phyloP scores from a whole-genome alignment of 2,329 filamentous ascomycete species.

The Zalaria obscura region DNA sequence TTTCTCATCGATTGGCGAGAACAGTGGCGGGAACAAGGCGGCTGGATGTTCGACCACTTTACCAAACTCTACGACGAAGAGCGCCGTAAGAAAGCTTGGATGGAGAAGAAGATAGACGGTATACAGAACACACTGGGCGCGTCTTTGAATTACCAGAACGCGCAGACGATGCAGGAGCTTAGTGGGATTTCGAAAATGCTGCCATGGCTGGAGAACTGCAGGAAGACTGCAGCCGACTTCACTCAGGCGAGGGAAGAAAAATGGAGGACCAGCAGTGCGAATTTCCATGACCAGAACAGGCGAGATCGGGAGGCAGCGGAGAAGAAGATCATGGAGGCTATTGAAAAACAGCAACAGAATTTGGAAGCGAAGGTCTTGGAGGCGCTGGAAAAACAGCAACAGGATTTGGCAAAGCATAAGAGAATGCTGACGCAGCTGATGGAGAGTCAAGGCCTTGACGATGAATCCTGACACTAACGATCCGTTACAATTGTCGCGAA shows the following conservation, averaged over 20 bases:
- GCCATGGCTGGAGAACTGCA: constrained; percentile 24
- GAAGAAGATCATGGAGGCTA: constrained; percentile 17
- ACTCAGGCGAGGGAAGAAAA: constrained; percentile 23
- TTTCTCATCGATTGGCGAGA: constrained; percentile 11
- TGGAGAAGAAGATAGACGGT: constrained; percentile 9
- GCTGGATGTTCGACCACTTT: constrained; percentile 15
- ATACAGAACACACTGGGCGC: constrained; percentile 14
- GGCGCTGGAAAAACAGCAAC: constrained; percentile 11
- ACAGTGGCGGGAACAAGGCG: constrained; percentile 15
- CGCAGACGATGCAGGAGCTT: constrained; percentile 12
- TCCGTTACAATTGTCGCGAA: too few species aligned
- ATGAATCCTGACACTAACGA: too few species aligned
- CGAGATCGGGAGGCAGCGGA: constrained; percentile 21
- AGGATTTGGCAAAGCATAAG: constrained; percentile 11
- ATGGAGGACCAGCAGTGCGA: constrained; percentile 24
- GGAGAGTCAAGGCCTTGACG: constrained; percentile 8
- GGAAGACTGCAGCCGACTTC: constrained; percentile 19
- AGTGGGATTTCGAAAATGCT: constrained; percentile 19
- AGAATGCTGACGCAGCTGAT: constrained; percentile 14
- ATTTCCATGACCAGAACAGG: constrained; percentile 23
- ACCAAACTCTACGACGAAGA: constrained; percentile 7
- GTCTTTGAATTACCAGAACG: constrained; percentile 12
- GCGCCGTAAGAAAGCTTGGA: constrained; percentile 5
- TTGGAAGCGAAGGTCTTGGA: constrained; percentile 1
- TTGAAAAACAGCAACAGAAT: constrained; percentile 13